Conservation (phyloP, 208 protist species). For the Trypanosoma brucei region DNA sequence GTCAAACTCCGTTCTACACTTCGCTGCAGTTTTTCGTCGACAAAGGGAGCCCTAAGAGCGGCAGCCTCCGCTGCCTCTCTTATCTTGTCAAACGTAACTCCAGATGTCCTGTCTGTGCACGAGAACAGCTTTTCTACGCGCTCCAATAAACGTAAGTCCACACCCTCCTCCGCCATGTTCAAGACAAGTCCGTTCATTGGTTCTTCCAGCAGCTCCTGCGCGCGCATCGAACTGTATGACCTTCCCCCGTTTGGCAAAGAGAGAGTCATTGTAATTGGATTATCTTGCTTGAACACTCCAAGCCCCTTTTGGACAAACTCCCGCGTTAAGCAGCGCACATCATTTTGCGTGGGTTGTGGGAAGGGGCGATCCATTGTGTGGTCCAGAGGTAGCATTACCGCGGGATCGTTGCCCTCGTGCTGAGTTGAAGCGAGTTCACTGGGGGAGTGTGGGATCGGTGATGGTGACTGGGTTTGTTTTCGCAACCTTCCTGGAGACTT, state of each 20-base stretch:
- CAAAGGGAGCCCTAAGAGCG: neutral
- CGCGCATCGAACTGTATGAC: conserved; percentile 19
- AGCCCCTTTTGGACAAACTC: conserved; percentile 46
- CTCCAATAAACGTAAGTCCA: conserved; percentile 11
- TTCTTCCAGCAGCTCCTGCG: conserved; percentile 28
- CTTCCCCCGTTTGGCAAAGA: neutral
- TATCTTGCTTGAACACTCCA: conserved; percentile 11
- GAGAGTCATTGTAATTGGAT: conserved; percentile 1
- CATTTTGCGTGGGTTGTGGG: conserved; percentile 27
- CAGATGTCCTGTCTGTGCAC: neutral
- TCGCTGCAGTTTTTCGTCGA: conserved; percentile 31
- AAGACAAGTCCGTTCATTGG: conserved; percentile 18
- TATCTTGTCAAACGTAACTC: neutral
- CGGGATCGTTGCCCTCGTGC: neutral
- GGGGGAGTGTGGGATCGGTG: neutral
- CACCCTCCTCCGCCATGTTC: conserved; percentile 12
- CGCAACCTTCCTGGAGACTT: too few relatives aligned
- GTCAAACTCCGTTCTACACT: conserved; percentile 48
- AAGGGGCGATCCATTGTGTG: conserved; percentile 28
- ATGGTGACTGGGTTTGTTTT: neutral
- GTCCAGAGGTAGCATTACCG: conserved; percentile 22
- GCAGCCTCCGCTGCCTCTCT: neutral
- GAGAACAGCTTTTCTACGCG: conserved; percentile 16
- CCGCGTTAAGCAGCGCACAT: conserved; percentile 39
- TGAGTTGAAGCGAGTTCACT: neutral